Base-by-base conservation (phyloP, 2,329 filamentous ascomycete genomes). In the Epicoccum sorghinum region DNA sequence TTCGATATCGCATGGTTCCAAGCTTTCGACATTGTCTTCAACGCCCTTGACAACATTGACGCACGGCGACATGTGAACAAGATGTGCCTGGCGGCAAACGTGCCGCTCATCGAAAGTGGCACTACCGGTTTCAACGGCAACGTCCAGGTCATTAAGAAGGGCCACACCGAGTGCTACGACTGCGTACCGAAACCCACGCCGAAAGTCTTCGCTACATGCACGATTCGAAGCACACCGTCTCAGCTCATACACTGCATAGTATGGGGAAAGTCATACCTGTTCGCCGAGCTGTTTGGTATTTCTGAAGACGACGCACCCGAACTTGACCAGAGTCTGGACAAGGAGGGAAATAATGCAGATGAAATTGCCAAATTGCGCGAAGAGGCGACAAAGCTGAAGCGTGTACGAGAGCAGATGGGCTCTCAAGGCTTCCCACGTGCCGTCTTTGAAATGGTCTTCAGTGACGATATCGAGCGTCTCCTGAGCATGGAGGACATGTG, bases 201-300 rank as follows among this genome's bases (percentile, higher is more conserved):
- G 5, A 98, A 96, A 73, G 89, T 89, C 1, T 98, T 96, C 69
- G 93, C 95, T 1, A 93, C 98, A 37, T 99, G 95, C 78, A 99
- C 95, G 1, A 98, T 99, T 66, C 86, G 95, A 73, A 97, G 91
- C 74, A 99, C 93, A 0, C 95, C 95, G 0, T 96, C 90, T 61
- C 93, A 98, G 68, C 91, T 93, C 0, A 98, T 99, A 38, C 95
- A 99, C 77, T 98, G 95, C 78, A 99, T 99, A 58, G 93, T 99
- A 2, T 99, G 95, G 95, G 93, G 86, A 18, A 99, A 98, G 78
- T 96, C 92, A 73, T 99, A 98, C 73, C 82, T 99, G 7, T 84
- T 99, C 57, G 95, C 91, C 62, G 95, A 99, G 74, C 87, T 99
- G 7, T 99, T 97, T 65, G 95, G 95, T 14, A 86, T 86, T 3